Percentiles rank a stretch among this genome's conserved stretches.
These are phyloP conservation scores for Hypoxylon sp. DNA, from an alignment of 2,329 filamentous ascomycete species.

Conservation along the genomic window DNA sequence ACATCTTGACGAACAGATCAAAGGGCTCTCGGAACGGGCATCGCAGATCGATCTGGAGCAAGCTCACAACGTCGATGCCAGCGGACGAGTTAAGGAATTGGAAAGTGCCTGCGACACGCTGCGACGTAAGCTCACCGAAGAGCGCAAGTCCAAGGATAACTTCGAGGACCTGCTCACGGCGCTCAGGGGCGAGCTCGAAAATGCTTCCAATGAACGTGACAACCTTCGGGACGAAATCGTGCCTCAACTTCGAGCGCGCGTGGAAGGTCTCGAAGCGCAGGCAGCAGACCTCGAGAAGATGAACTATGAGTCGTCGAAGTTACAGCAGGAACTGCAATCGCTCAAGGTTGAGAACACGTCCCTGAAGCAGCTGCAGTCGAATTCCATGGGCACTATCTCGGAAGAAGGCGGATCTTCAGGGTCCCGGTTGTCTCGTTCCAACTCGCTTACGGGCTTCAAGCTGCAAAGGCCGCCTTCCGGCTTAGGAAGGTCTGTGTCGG, in stretches of 20 bases:
- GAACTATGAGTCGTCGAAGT: conserved; percentile 80
- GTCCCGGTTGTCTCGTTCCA: conserved; percentile 53
- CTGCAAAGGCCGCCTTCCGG: conserved; percentile 50
- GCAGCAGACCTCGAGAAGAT: conserved; percentile 75
- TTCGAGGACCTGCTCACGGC: conserved; percentile 91
- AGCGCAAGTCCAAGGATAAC: conserved; percentile 87
- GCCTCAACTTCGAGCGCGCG: conserved; percentile 76
- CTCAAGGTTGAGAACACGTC: conserved; percentile 73
- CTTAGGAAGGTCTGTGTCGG: conserved; percentile 67
- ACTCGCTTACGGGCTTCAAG: conserved; percentile 50
- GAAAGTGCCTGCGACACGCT: conserved; percentile 84
- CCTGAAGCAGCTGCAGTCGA: conserved; percentile 51
- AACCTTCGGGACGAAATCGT: conserved; percentile 89
- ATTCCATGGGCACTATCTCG: conserved; percentile 47
- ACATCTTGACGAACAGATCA: conserved; percentile 83
- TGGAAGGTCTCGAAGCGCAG: conserved; percentile 81
- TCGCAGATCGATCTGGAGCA: conserved; percentile 66
- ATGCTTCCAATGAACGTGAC: conserved; percentile 86
- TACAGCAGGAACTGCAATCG: conserved; percentile 84
- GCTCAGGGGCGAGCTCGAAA: conserved; percentile 82
- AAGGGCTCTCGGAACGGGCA: conserved; percentile 80
- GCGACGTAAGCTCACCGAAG: conserved; percentile 81
- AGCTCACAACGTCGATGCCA: conserved; percentile 64
- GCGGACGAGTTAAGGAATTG: conserved; percentile 75
- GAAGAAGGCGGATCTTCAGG: conserved; percentile 44